These are phyloP conservation scores for Casuarina cunninghamiana DNA, from an alignment of 306 rosid species.

Conservation along the genomic window DNA sequence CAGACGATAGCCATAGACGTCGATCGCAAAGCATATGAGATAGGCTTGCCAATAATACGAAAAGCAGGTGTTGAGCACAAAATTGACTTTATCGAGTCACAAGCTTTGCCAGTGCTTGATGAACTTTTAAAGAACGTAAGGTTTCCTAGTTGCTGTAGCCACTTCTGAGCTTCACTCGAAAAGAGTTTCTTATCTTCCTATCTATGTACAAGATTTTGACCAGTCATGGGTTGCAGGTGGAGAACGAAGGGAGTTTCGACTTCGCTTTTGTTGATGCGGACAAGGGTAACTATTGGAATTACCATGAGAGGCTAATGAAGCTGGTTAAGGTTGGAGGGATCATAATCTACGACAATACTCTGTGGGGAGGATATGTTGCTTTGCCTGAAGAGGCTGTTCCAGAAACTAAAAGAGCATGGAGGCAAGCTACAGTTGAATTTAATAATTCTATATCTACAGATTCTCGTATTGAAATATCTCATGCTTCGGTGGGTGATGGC, in stretches of 20 bases:
- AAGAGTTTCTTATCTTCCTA: too few species aligned
- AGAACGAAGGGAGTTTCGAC: slow-evolving; percentile 52
- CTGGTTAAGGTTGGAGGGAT: slow-evolving; percentile 57
- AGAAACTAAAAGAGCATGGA: not conserved
- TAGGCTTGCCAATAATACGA: slow-evolving; percentile 50
- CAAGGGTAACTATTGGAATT: slow-evolving; percentile 35
- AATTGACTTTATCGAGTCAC: slow-evolving; percentile 46
- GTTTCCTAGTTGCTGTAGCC: not conserved
- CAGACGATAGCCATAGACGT: slow-evolving; percentile 42
- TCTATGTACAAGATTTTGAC: too few species aligned
- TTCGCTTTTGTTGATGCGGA: slow-evolving; percentile 62
- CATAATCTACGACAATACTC: slow-evolving; percentile 60
- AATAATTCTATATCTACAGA: slow-evolving; percentile 42
- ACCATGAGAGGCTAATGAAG: slow-evolving; percentile 51
- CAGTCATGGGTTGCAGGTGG: slow-evolving; percentile 16
- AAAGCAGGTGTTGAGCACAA: slow-evolving; percentile 62
- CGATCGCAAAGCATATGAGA: slow-evolving; percentile 32
- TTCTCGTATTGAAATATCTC: slow-evolving; percentile 40
- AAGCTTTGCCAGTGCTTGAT: slow-evolving; percentile 40
- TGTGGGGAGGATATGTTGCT: slow-evolving; percentile 56
- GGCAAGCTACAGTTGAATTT: slow-evolving; percentile 22
- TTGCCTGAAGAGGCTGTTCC: slow-evolving; percentile 24
- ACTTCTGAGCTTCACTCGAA: not conserved
- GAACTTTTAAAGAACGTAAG: slow-evolving; percentile 42
- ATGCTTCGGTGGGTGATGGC: slow-evolving; percentile 52